phyloP scores from a whole-genome alignment of 1,139 yeast genomes.

The Candida tetrigidarum region DNA sequence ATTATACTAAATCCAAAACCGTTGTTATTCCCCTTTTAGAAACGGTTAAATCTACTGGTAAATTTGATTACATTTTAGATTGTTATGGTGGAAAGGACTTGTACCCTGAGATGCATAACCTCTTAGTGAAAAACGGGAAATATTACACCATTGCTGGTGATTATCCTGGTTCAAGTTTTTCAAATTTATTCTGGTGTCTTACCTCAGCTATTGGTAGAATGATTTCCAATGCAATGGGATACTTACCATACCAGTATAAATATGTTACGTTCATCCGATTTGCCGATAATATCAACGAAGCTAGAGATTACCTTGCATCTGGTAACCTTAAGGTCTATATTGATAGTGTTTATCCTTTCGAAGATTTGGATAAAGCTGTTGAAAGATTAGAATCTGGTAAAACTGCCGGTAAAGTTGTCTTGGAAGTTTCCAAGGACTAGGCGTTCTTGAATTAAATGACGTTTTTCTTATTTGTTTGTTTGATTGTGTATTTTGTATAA shows the following conservation, averaged over 20 bases:
- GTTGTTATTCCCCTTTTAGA: conserved; percentile 28
- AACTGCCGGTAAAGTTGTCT: conserved; percentile 66
- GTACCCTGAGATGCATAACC: conserved; percentile 24
- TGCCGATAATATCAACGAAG: conserved; percentile 8
- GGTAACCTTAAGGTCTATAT: conserved; percentile 48
- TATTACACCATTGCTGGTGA: conserved; percentile 56
- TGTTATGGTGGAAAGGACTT: conserved; percentile 33
- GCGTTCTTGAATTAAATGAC: not conserved
- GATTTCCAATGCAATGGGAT: conserved; percentile 16
- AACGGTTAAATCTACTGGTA: conserved; percentile 23
- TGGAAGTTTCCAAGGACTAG: conserved; percentile 21
- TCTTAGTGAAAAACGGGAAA: conserved; percentile 43
- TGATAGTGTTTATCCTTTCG: conserved; percentile 56
- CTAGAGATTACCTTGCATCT: conserved; percentile 34
- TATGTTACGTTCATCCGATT: conserved; percentile 10
- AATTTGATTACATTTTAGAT: conserved; percentile 37
- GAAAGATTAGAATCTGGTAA: conserved; percentile 49
- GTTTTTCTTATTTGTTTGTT: not conserved
- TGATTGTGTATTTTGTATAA: not conserved
- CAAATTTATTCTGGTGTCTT: conserved; percentile 22
- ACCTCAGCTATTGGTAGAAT: conserved; percentile 9
- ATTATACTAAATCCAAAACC: conserved; percentile 43
- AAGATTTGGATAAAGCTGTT: conserved; percentile 52
- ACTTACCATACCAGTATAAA: conserved; percentile 18
- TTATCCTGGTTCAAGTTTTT: conserved; percentile 11